Evolutionary conservation across 176 grass and related monocot species (phyloP).

Genomic region (Cenchrus americanus): DNA sequence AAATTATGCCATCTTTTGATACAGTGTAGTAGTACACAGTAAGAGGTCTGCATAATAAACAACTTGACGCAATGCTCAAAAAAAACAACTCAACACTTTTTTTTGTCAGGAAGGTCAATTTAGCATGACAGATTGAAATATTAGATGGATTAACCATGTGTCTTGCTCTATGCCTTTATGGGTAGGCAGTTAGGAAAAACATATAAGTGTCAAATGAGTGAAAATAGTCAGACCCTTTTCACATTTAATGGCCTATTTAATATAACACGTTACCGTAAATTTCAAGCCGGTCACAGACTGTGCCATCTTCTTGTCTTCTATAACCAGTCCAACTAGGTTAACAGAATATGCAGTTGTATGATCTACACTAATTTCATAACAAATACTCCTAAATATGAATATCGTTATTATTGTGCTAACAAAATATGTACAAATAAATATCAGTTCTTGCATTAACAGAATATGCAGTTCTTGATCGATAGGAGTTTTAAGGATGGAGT

Average conservation of each 20-base stretch:
- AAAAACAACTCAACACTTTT: not conserved
- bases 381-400: not conserved
- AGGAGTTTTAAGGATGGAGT: no score
- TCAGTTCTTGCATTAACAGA: no score
- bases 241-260: conserved; percentile 12
- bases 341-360: conserved; percentile 10
- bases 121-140: conserved; percentile 7
- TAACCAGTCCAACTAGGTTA: conserved; percentile 8
- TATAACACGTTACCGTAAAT: not conserved
- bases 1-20: conserved; percentile 9
- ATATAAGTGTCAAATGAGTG: conserved; percentile 4
- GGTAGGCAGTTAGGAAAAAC: not conserved
- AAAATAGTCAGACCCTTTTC: not conserved
- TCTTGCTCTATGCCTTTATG: not conserved
- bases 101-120: conserved; percentile 8
- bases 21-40: not conserved
- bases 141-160: not conserved
- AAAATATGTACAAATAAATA: conserved; percentile 12
- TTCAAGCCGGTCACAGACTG: conserved; percentile 9
- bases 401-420: not conserved
- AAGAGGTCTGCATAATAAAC: not conserved
- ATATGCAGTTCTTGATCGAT: no score
- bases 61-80: no score
- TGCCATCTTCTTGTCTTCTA: conserved; percentile 20
- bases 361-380: not conserved